phyloP scores from a whole-genome alignment of 1,284 basidiomycete species.

The Schizophyllum commune region DNA sequence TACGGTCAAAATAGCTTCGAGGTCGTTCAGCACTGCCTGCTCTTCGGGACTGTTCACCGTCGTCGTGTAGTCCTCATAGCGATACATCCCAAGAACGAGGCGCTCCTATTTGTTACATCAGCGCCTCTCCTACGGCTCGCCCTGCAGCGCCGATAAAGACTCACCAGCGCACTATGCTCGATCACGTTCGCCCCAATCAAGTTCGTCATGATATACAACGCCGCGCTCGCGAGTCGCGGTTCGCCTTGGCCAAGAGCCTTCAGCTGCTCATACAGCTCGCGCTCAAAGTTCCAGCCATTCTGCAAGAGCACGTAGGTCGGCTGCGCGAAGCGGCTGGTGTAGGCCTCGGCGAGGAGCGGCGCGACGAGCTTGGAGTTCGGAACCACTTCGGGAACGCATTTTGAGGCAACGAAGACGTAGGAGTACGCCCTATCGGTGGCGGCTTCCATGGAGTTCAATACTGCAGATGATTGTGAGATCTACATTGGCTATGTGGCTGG shows the following conservation, averaged over 20 bases:
- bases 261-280: constrained; percentile 38
- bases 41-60: constrained; percentile 24
- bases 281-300: constrained; percentile 54
- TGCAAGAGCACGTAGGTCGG: constrained; percentile 46
- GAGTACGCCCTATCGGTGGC: constrained; percentile 38
- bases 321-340: constrained; percentile 25
- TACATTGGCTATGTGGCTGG: too few species aligned
- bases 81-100: constrained; percentile 28
- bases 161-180: not conserved
- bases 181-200: not conserved
- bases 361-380: constrained; percentile 37
- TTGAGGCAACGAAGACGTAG: constrained; percentile 45
- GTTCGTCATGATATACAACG: not conserved
- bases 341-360: constrained; percentile 32
- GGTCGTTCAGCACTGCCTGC: constrained; percentile 17
- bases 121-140: not conserved
- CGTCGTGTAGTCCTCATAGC: constrained; percentile 19
- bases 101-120: constrained; percentile 22
- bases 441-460: not conserved
- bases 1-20: constrained; percentile 15
- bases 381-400: constrained; percentile 45
- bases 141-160: not conserved
- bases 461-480: too few species aligned
- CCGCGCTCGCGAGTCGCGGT: not conserved
- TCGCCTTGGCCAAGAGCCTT: constrained; percentile 18